phyloP scores from a whole-genome alignment of 352 stramenopile genomes.

The Phytopythium oedochilum region DNA sequence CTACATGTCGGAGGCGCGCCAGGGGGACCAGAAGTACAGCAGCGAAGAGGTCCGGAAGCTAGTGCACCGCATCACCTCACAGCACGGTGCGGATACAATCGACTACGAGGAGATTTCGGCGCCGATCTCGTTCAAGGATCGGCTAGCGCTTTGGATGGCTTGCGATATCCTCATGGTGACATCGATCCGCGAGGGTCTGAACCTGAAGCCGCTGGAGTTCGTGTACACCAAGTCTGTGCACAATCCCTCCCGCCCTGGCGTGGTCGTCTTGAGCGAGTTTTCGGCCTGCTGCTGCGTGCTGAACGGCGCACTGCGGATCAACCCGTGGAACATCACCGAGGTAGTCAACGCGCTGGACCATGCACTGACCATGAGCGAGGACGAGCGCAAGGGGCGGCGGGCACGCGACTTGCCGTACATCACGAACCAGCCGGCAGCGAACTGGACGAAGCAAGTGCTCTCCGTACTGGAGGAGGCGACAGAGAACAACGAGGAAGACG shows the following conservation, averaged over 20 bases:
- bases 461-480: constrained; percentile 78
- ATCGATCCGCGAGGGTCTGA: constrained; percentile 96
- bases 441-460: constrained; percentile 96
- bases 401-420: constrained; percentile 97
- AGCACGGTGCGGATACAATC: constrained; percentile 67
- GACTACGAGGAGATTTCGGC: constrained; percentile 87
- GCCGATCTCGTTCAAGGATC: constrained; percentile 84
- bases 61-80: constrained; percentile 70
- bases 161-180: constrained; percentile 96
- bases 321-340: constrained; percentile 96
- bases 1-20: constrained; percentile 81
- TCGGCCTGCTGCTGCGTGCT: constrained; percentile 94
- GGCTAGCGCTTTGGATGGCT: constrained; percentile 92
- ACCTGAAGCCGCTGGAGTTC: constrained; percentile 96
- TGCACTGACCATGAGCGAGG: constrained; percentile 89
- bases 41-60: constrained; percentile 80
- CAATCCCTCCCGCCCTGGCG: constrained; percentile 72
- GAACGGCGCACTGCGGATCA: constrained; percentile 95
- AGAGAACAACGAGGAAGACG: constrained; percentile 63
- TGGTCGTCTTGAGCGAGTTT: constrained; percentile 97
- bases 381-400: constrained; percentile 87
- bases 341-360: constrained; percentile 90
- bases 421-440: constrained; percentile 85
- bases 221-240: constrained; percentile 80
- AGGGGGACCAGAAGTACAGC: constrained; percentile 91